Conservation (phyloP, 495 filamentous ascomycete genomes). For the Hypoxylon subgilvum region DNA sequence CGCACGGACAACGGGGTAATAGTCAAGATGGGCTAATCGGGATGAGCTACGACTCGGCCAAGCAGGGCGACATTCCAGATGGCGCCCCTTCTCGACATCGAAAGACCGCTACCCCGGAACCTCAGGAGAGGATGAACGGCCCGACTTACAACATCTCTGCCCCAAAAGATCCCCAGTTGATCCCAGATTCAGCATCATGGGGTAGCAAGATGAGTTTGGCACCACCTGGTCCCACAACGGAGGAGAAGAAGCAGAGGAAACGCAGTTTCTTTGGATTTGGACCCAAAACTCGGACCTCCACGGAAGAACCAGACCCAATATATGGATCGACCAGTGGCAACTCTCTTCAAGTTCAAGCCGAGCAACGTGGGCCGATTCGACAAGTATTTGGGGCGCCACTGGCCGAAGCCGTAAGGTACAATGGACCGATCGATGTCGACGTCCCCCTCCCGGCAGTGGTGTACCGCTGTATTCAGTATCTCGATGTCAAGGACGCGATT, state of each 20-base stretch:
- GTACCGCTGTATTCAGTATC: constrained; percentile 94
- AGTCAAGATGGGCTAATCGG: constrained; percentile 68
- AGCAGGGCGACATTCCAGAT: constrained; percentile 64
- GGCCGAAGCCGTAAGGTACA: constrained; percentile 83
- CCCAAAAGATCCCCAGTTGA: constrained; percentile 83
- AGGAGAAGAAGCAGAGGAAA: constrained; percentile 82
- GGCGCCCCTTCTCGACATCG: constrained; percentile 42
- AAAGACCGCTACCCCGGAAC: constrained; percentile 39
- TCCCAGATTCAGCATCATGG: constrained; percentile 86
- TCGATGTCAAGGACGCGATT: constrained; percentile 80
- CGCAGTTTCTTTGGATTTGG: constrained; percentile 95
- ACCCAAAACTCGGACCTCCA: constrained; percentile 56
- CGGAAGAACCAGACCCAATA: constrained; percentile 55
- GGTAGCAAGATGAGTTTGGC: constrained; percentile 69
- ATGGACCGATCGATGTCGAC: constrained; percentile 70
- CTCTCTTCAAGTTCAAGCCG: constrained; percentile 39
- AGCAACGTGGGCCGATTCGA: constrained; percentile 64
- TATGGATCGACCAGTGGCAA: constrained; percentile 46
- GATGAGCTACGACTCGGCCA: constrained; percentile 83
- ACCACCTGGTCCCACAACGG: constrained; percentile 58
- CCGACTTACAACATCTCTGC: constrained; percentile 74
- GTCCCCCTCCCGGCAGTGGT: constrained; percentile 90
- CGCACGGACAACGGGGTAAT: constrained; percentile 42
- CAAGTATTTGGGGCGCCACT: constrained; percentile 87
- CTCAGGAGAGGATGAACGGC: constrained; percentile 44